phyloP scores from a whole-genome alignment of 805 yeast genomes.

The Kodamaea leandrae region DNA sequence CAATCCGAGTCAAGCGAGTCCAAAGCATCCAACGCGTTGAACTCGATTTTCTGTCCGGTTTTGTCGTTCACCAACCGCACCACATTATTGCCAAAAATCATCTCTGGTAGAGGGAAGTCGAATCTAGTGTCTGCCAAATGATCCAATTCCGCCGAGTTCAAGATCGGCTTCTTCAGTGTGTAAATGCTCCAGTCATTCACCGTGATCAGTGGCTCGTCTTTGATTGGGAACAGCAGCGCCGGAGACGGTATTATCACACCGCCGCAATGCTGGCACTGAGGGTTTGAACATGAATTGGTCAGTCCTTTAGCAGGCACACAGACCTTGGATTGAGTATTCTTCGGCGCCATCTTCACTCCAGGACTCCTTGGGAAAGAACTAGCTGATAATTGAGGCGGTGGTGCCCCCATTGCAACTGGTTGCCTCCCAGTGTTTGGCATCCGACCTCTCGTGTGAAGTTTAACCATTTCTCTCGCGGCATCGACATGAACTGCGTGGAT shows the following conservation, averaged over 20 bases:
- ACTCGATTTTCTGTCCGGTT: constrained; percentile 48
- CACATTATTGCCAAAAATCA: constrained; percentile 88
- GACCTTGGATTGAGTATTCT: constrained; percentile 9
- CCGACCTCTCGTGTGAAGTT: constrained; percentile 47
- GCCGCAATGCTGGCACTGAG: constrained; percentile 64
- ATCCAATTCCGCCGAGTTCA: constrained; percentile 73
- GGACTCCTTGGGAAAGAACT: constrained; percentile 5
- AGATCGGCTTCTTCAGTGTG: constrained; percentile 72
- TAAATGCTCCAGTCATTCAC: constrained; percentile 74
- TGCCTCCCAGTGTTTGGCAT: constrained; percentile 1
- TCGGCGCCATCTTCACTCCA: background rate
- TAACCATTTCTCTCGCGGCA: constrained; percentile 63
- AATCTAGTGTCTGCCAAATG: constrained; percentile 54
- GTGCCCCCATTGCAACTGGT: constrained; percentile 6
- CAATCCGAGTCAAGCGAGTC: constrained; percentile 36
- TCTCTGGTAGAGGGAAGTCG: constrained; percentile 88
- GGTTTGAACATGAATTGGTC: constrained; percentile 35
- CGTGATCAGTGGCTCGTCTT: constrained; percentile 66
- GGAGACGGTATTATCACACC: constrained; percentile 78
- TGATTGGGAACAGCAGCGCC: constrained; percentile 57
- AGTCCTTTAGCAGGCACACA: constrained; percentile 45
- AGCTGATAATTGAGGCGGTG: background rate
- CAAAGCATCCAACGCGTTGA: constrained; percentile 75
- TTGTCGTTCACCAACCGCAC: constrained; percentile 49
- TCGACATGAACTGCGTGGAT: constrained; percentile 55